Conservation (phyloP, 345 rosid species). For the Bruguiera gymnorhiza region DNA sequence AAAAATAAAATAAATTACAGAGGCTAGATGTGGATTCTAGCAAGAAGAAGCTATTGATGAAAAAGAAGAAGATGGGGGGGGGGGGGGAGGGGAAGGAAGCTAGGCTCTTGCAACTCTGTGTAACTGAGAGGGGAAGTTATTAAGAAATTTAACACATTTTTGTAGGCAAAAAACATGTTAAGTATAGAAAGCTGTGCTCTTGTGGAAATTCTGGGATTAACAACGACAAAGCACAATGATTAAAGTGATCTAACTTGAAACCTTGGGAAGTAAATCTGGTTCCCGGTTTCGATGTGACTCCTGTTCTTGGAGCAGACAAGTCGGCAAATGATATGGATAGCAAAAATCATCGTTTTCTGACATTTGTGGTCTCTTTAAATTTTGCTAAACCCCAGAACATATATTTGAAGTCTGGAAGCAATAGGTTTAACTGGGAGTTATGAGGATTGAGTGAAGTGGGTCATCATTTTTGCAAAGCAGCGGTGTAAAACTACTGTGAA, state of each 20-base stretch:
- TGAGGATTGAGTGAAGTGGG: slow-evolving; percentile 38
- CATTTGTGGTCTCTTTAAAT: slow-evolving; percentile 9
- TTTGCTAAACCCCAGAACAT: slow-evolving; percentile 21
- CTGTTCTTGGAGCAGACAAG: slow-evolving; percentile 24
- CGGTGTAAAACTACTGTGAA: slow-evolving; percentile 21
- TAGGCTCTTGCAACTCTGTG: too few relatives aligned
- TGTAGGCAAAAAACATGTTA: neutral
- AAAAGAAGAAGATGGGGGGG: too few relatives aligned
- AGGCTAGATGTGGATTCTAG: neutral
- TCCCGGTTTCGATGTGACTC: slow-evolving; percentile 21
- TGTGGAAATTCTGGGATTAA: neutral
- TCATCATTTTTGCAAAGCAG: slow-evolving; percentile 7
- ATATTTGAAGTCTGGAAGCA: slow-evolving; percentile 8
- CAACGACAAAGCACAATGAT: slow-evolving; percentile 8
- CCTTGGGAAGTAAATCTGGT: slow-evolving; percentile 18
- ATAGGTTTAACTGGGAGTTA: slow-evolving; percentile 33
- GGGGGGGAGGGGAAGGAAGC: too few relatives aligned
- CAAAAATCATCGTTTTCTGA: slow-evolving; percentile 27
- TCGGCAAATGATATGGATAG: slow-evolving; percentile 25
- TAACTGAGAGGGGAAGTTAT: neutral
- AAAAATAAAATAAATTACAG: neutral
- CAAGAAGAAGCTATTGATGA: neutral
- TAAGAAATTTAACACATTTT: neutral
- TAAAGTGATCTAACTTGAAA: slow-evolving; percentile 21
- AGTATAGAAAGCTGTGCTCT: neutral